phyloP scores from a whole-genome alignment of 1,139 yeast genomes.

The Trichomonascaceae sp. region DNA sequence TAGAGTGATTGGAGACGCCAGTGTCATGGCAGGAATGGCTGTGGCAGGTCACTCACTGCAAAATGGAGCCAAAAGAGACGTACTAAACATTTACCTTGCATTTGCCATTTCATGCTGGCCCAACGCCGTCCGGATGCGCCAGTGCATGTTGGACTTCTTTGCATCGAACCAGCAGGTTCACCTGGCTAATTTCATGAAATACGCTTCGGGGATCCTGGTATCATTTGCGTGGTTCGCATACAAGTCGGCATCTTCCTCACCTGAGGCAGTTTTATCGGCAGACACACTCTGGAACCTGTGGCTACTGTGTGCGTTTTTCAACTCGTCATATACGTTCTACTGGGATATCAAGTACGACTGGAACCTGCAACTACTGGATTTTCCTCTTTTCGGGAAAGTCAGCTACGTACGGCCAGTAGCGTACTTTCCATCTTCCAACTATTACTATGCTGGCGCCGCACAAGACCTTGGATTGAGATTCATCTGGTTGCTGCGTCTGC shows the following conservation, averaged over 20 bases:
- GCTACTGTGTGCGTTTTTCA: conserved; percentile 42
- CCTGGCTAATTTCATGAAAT: conserved; percentile 60
- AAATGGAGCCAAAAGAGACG: conserved; percentile 23
- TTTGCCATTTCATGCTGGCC: conserved; percentile 47
- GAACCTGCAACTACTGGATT: conserved; percentile 42
- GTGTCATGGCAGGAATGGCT: conserved; percentile 33
- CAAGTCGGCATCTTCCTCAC: conserved; percentile 14
- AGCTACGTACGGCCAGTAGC: conserved; percentile 21
- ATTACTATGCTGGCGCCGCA: conserved; percentile 42
- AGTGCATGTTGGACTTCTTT: conserved; percentile 60
- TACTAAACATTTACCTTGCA: conserved; percentile 33
- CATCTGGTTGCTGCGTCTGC: conserved; percentile 54
- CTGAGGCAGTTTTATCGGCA: background rate
- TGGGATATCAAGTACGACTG: conserved; percentile 92
- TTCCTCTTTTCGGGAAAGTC: conserved; percentile 2
- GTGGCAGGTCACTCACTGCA: conserved; percentile 16
- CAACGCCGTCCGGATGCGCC: conserved; percentile 56
- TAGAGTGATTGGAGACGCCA: conserved; percentile 60
- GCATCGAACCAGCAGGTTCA: conserved; percentile 40
- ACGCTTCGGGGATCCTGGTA: conserved; percentile 30
- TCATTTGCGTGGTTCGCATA: conserved; percentile 4
- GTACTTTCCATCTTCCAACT: conserved; percentile 22
- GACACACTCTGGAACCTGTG: conserved; percentile 28
- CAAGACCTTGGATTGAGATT: conserved; percentile 56
- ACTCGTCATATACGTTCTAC: conserved; percentile 62